phyloP scores from a whole-genome alignment of 257 asterid species.

The Ballota nigra region DNA sequence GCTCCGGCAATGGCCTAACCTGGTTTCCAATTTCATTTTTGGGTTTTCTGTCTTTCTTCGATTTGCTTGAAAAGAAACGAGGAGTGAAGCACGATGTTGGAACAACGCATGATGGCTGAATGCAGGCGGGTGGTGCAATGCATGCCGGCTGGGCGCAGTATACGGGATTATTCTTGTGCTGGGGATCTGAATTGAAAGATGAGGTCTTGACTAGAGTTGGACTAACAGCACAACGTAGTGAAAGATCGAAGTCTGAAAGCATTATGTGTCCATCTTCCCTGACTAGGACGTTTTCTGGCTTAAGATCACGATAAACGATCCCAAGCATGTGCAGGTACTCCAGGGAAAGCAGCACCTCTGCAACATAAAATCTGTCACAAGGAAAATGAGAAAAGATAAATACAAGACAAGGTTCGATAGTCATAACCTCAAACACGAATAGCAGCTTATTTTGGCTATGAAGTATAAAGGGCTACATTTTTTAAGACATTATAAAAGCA shows the following conservation, averaged over 20 bases:
- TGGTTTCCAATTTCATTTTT: slow-evolving; percentile 45
- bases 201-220: slow-evolving; percentile 54
- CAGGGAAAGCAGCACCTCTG: slow-evolving; percentile 54
- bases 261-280: slow-evolving; percentile 66
- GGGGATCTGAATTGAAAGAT: slow-evolving; percentile 31
- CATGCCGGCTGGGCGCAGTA: slow-evolving; percentile 57
- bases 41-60: slow-evolving; percentile 47
- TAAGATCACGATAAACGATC: slow-evolving; percentile 56
- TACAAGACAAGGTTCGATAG: neutral
- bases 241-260: slow-evolving; percentile 68
- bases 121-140: slow-evolving; percentile 47
- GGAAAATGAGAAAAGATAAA: neutral
- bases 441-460: neutral
- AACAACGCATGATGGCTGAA: slow-evolving; percentile 45
- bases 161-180: slow-evolving; percentile 24
- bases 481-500: neutral
- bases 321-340: slow-evolving; percentile 74
- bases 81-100: slow-evolving; percentile 53
- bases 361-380: slow-evolving; percentile 53
- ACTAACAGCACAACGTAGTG: slow-evolving; percentile 59
- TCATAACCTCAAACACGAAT: neutral
- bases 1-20: slow-evolving; percentile 52
- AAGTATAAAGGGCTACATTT: neutral
- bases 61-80: slow-evolving; percentile 46
- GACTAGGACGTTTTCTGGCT: slow-evolving; percentile 62